Conservation (phyloP, 495 filamentous ascomycete species). For the Filosporella fistucella region DNA sequence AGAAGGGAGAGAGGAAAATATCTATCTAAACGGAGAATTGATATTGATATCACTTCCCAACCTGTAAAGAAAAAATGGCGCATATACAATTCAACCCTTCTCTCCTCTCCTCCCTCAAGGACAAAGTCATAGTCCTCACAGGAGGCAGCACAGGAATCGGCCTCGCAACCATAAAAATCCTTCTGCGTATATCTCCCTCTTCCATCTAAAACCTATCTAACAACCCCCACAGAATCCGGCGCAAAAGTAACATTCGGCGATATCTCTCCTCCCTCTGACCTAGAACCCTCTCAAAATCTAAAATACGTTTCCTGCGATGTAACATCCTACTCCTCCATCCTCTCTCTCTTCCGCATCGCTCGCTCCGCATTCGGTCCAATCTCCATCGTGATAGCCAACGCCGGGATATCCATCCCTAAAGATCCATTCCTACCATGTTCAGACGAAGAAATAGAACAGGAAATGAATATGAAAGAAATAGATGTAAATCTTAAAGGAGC, state of each 20-base stretch:
- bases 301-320: constrained; percentile 31
- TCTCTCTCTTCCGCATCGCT: constrained; percentile 26
- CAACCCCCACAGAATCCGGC: constrained; percentile 23
- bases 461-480: constrained; percentile 28
- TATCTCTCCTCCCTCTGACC: constrained; percentile 23
- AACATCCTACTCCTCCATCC: constrained; percentile 30
- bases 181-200: constrained; percentile 27
- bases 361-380: constrained; percentile 23
- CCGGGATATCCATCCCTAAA: constrained; percentile 28
- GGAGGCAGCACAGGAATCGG: constrained; percentile 36
- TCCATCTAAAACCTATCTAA: neutral
- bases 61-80: constrained; percentile 5
- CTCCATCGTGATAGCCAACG: constrained; percentile 32
- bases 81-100: constrained; percentile 1
- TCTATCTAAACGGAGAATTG: no score
- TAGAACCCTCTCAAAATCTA: constrained; percentile 20
- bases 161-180: constrained; percentile 25
- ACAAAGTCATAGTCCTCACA: constrained; percentile 33
- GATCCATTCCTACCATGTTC: constrained; percentile 28
- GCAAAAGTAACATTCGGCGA: constrained; percentile 34
- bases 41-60: no score
- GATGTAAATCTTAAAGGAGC: constrained; percentile 31
- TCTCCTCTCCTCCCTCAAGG: constrained; percentile 18
- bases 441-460: constrained; percentile 23
- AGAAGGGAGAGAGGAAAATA: no score